These are phyloP conservation scores for Xylaria sp. DNA, from an alignment of 2,329 filamentous ascomycete genomes.

Conservation along the genomic window DNA sequence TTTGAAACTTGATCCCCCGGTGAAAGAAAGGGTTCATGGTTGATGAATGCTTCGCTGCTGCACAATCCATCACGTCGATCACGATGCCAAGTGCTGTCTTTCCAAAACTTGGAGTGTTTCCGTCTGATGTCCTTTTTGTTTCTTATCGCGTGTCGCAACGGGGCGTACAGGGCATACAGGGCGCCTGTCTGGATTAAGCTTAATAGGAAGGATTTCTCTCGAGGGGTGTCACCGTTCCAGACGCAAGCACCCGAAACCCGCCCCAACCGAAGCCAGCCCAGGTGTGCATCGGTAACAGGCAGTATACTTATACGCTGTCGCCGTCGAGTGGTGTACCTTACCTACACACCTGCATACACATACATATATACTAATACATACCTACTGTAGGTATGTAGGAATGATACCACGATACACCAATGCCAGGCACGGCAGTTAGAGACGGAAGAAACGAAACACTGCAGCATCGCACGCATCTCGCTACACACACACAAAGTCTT, in stretches of 20 bases:
- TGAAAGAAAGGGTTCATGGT: not conserved
- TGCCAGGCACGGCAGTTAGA: slow-evolving; percentile 12
- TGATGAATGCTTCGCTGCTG: slow-evolving; percentile 14
- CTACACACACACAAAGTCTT: slow-evolving; percentile 22
- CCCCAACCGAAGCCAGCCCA: not conserved
- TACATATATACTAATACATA: not conserved
- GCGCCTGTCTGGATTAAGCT: slow-evolving; percentile 29
- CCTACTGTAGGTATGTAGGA: too few species aligned
- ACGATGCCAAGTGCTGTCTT: not conserved
- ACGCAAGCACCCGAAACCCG: slow-evolving; percentile 9
- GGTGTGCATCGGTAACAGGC: not conserved
- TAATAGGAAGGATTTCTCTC: slow-evolving; percentile 27
- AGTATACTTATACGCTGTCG: too few species aligned
- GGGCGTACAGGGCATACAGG: not conserved
- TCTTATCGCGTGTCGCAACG: slow-evolving; percentile 8
- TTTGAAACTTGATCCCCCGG: slow-evolving; percentile 1
- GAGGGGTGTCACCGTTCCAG: slow-evolving; percentile 16
- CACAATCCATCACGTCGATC: not conserved
- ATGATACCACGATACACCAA: slow-evolving; percentile 18
- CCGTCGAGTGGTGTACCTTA: not conserved
- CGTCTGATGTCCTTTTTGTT: slow-evolving; percentile 30
- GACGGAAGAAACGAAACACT: slow-evolving; percentile 34
- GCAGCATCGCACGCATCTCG: slow-evolving; percentile 6
- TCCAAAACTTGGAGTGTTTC: slow-evolving; percentile 35
- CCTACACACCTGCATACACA: not conserved